A percentile compares a stretch with the other conserved stretches of the same genome.
Conservation (phyloP, 768 basidiomycete species). For the Lentinus brumalis region DNA sequence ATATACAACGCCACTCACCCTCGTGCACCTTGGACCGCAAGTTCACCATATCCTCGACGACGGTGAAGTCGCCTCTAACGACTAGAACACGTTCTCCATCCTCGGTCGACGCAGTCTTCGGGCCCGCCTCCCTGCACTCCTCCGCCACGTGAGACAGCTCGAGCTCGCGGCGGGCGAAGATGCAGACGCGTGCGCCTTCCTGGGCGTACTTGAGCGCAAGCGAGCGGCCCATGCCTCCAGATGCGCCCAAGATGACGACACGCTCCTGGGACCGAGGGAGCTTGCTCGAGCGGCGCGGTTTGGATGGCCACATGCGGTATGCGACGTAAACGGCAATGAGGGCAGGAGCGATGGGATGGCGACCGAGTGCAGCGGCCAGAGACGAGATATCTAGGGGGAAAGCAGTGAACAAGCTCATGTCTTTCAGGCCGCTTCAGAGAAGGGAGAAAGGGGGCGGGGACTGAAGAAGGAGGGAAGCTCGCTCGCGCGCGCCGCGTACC, state of each 20-base stretch:
- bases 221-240: slow-evolving; percentile 77
- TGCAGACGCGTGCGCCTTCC: slow-evolving; percentile 73
- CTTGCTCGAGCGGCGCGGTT: slow-evolving; percentile 28
- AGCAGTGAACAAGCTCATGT: no score
- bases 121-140: slow-evolving; percentile 50
- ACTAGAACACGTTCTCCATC: background rate
- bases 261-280: slow-evolving; percentile 56
- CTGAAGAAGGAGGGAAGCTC: no score
- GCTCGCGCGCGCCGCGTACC: no score
- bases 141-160: slow-evolving; percentile 58
- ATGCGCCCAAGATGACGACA: slow-evolving; percentile 81
- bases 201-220: slow-evolving; percentile 71
- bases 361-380: no score
- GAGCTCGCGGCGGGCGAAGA: slow-evolving; percentile 65
- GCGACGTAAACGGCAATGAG: no score
- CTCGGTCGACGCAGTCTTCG: background rate
- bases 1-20: slow-evolving; percentile 43
- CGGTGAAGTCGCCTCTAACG: slow-evolving; percentile 60
- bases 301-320: background rate
- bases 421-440: no score
- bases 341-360: no score
- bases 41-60: background rate
- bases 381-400: no score
- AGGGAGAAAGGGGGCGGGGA: no score
- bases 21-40: slow-evolving; percentile 53